A percentile compares a stretch with the other conserved stretches of the same genome.
Conservation (phyloP, 441 rosid genomes). For the Pelargonium fulgidum region DNA sequence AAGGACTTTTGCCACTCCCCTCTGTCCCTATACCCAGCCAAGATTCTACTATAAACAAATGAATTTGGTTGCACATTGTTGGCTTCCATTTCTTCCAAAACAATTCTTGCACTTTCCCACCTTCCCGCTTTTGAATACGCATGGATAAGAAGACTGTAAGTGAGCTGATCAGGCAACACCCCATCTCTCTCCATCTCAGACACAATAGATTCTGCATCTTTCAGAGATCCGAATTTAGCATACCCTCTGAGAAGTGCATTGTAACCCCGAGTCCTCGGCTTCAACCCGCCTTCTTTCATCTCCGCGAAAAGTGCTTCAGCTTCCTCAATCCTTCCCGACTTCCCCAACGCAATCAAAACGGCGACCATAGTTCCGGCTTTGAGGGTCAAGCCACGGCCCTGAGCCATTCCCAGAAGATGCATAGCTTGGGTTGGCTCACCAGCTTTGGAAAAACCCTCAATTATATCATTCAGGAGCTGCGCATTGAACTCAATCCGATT, state of each 20-base stretch:
- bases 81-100: conserved; percentile 92
- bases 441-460: conserved; percentile 77
- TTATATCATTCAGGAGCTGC: conserved; percentile 72
- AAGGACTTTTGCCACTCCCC: conserved; percentile 96
- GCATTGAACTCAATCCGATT: conserved; percentile 73
- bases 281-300: conserved; percentile 65
- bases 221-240: conserved; percentile 64
- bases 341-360: conserved; percentile 57
- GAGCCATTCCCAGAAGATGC: conserved; percentile 63
- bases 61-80: conserved; percentile 66
- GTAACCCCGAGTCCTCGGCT: conserved; percentile 68
- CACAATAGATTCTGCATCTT: conserved; percentile 70
- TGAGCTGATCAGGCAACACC: conserved; percentile 74
- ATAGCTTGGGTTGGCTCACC: conserved; percentile 66
- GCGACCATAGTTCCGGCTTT: conserved; percentile 60
- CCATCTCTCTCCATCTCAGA: conserved; percentile 88
- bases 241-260: conserved; percentile 85
- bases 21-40: conserved; percentile 74
- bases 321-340: conserved; percentile 55
- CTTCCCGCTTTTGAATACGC: conserved; percentile 86
- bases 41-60: conserved; percentile 68
- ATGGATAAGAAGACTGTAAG: conserved; percentile 80
- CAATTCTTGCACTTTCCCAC: conserved; percentile 91
- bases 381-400: conserved; percentile 63
- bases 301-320: conserved; percentile 97